Evolutionary conservation across 257 asterid genomes (phyloP), one percentile per base, ranked within the genome.

Genomic region (Nicotiana obtusifolia): DNA sequence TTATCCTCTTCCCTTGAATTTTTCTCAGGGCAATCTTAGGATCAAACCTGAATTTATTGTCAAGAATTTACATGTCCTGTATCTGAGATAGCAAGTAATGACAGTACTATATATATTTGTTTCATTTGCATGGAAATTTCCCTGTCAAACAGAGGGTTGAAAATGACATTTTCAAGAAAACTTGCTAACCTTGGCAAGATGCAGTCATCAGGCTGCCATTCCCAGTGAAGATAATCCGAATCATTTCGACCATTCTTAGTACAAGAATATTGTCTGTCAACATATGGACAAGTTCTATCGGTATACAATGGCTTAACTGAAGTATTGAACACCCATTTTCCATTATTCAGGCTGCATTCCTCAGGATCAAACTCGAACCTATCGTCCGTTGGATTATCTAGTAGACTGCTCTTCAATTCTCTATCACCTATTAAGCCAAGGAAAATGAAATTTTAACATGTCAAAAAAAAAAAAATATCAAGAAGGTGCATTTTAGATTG

Each of bases 151-250:
- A 69, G 44, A 64, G 19, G 31, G 15, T 28, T 4, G 20, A 16
- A 13, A 64, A 10, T 67, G 54, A 35, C 17, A 33, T 35, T 67
- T 10, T 22, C 7, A 7, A 84, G 14, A 11, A 37, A 7, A 24
- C n/a, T 69, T 52, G 28, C 82, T 80, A 60, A 92, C 98, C 94
- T 89, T 33, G 99, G 98, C 92, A 95, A 90, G 82, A 93, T 90
- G 90, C 99, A 95, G 77, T 92, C 97, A 83, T 94, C 94, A 5
- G 97, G 97, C 91, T 83, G 90, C 99, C 99, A 95, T 71, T 90
- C 92, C 98, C 97, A 95, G 73, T 87, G 88, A 80, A 81, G 91
- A 86, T 94, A 94, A 28, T 89, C 89, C 0, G 90, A 83, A 85
- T 95, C 97, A 8, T 67, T 77, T 76, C 90, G 86, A 57, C 99